Conservation (phyloP, 495 filamentous ascomycete species). For the Daldinia concentrica region DNA sequence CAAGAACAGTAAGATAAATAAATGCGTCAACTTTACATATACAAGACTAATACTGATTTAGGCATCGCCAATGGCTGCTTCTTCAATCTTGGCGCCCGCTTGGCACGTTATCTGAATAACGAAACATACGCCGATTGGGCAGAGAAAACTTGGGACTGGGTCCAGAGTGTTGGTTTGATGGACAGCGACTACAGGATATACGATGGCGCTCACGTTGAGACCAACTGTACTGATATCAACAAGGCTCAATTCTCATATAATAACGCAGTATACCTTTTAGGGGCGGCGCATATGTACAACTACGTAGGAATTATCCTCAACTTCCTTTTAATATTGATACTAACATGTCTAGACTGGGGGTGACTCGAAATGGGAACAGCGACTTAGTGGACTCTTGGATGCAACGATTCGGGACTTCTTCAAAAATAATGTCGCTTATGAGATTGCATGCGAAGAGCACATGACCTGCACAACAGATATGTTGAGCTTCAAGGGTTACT, state of each 20-base stretch:
- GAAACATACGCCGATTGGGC: constrained; percentile 82
- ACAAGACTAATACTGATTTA: constrained; percentile 31
- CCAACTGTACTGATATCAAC: constrained; percentile 70
- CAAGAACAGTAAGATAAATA: constrained; percentile 74
- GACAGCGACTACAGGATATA: constrained; percentile 67
- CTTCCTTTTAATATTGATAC: constrained; percentile 12
- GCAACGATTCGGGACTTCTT: constrained; percentile 68
- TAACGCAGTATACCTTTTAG: constrained; percentile 74
- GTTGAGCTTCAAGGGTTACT: constrained; percentile 81
- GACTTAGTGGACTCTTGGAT: constrained; percentile 67
- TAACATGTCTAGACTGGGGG: constrained; percentile 59
- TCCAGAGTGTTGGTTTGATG: constrained; percentile 68
- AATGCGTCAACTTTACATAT: neutral
- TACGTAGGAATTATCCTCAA: constrained; percentile 54
- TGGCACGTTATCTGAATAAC: constrained; percentile 81
- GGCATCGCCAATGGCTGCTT: constrained; percentile 78
- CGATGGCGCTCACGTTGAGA: constrained; percentile 72
- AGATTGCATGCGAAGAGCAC: constrained; percentile 73
- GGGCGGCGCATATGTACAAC: constrained; percentile 82
- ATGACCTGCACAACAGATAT: constrained; percentile 76
- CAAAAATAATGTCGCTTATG: constrained; percentile 66
- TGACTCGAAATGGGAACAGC: constrained; percentile 66
- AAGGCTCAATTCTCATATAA: constrained; percentile 79
- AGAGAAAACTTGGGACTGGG: constrained; percentile 78
- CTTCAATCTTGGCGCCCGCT: constrained; percentile 81